A percentile compares a stretch with the other conserved stretches of the same genome.
phyloP scores from a whole-genome alignment of 495 filamentous ascomycete genomes.

The Talaromyces trachyspermus region DNA sequence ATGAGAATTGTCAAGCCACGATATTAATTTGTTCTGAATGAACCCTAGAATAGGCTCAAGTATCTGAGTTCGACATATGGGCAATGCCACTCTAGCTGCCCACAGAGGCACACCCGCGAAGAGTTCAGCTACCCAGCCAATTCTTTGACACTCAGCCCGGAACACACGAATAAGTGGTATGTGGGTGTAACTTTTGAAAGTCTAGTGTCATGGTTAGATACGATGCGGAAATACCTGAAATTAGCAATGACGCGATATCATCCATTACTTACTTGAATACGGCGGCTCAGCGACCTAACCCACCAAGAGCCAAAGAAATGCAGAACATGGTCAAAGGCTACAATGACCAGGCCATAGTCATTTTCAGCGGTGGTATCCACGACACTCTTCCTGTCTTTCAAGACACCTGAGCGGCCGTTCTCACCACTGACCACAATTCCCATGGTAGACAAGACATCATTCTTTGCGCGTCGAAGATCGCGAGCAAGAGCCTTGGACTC shows the following conservation, averaged over 20 bases:
- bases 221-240: neutral
- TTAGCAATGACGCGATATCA: neutral
- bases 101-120: constrained; percentile 41
- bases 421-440: constrained; percentile 43
- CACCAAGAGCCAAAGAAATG: constrained; percentile 38
- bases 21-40: constrained; percentile 21
- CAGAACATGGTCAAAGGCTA: constrained; percentile 33
- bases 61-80: constrained; percentile 33
- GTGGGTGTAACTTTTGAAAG: constrained; percentile 37
- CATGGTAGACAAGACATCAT: constrained; percentile 51
- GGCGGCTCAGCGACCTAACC: constrained; percentile 33
- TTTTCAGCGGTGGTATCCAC: constrained; percentile 40
- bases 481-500: constrained; percentile 38
- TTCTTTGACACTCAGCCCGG: constrained; percentile 24
- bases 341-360: constrained; percentile 42
- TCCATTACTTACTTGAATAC: constrained; percentile 37
- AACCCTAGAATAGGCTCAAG: constrained; percentile 28
- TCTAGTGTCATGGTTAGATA: constrained; percentile 19
- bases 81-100: constrained; percentile 32
- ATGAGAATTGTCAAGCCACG: constrained; percentile 14
- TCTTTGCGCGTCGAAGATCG: constrained; percentile 44
- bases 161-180: constrained; percentile 32
- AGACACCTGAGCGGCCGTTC: constrained; percentile 24
- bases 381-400: constrained; percentile 35
- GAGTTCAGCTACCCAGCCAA: constrained; percentile 32